These are phyloP conservation scores for Lentinula guzmanii DNA, from an alignment of 768 basidiomycete genomes.

Conservation along the genomic window DNA sequence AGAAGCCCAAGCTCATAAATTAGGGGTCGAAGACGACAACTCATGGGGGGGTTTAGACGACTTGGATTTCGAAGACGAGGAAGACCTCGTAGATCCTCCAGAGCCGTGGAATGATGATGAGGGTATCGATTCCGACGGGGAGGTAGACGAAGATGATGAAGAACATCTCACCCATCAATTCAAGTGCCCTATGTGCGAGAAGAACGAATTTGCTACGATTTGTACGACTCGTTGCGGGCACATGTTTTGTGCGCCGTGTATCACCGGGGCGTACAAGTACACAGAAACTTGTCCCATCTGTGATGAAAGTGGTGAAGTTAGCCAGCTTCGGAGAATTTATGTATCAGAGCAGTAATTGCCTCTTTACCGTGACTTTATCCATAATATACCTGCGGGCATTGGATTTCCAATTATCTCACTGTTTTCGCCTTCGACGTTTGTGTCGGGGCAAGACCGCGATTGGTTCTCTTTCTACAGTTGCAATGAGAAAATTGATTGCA, in stretches of 20 bases:
- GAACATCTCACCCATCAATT: neutral
- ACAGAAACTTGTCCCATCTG: constrained; percentile 1
- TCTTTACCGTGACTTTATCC: no score
- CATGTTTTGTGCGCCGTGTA: constrained; percentile 5
- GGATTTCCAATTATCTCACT: no score
- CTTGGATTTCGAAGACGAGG: constrained; percentile 1
- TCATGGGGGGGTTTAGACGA: neutral
- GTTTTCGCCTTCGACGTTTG: no score
- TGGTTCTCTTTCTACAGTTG: no score
- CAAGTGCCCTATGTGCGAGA: constrained; percentile 1
- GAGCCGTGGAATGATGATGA: neutral
- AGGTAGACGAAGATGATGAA: neutral
- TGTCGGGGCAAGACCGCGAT: no score
- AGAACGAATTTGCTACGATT: neutral
- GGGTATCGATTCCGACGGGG: neutral
- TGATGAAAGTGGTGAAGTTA: neutral
- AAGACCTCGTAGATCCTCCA: neutral
- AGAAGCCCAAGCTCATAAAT: neutral
- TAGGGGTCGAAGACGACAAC: neutral
- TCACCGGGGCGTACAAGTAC: neutral
- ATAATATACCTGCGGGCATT: no score
- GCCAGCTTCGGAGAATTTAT: neutral
- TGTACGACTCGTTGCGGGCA: constrained; percentile 4
- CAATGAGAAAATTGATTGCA: no score
- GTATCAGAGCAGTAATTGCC: neutral